Evolutionary conservation across 352 stramenopile species (phyloP).

Genomic region (Phytophthora tubulina): DNA sequence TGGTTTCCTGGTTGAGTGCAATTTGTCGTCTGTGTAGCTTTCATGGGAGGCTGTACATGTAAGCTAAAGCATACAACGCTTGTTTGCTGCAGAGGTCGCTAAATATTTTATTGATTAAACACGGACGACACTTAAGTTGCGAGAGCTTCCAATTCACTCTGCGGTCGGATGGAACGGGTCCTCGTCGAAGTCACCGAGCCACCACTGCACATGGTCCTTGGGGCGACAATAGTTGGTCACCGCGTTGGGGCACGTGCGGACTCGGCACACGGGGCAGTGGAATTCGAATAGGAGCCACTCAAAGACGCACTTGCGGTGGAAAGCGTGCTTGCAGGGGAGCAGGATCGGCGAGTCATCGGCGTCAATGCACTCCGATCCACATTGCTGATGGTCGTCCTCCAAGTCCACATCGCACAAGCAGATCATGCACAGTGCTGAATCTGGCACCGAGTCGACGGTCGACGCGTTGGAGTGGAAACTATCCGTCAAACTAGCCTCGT

Average conservation of each 20-base stretch:
- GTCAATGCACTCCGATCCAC: slow-evolving; percentile 24
- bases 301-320: slow-evolving; percentile 80
- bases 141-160: neutral
- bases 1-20: neutral
- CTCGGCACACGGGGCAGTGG: slow-evolving; percentile 75
- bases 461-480: slow-evolving; percentile 52
- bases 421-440: slow-evolving; percentile 54
- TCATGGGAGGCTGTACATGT: neutral
- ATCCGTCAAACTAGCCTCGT: slow-evolving; percentile 29
- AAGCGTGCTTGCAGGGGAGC: slow-evolving; percentile 71
- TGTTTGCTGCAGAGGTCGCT: neutral
- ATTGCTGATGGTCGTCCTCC: slow-evolving; percentile 38
- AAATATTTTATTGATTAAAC: slow-evolving; percentile 18
- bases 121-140: neutral
- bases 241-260: slow-evolving; percentile 55
- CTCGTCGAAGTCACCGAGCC: slow-evolving; percentile 73
- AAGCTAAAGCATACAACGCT: neutral
- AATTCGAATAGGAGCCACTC: slow-evolving; percentile 81
- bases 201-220: slow-evolving; percentile 73
- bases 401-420: slow-evolving; percentile 61
- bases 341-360: slow-evolving; percentile 36
- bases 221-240: slow-evolving; percentile 71
- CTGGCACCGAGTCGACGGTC: slow-evolving; percentile 46
- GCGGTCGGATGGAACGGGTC: slow-evolving; percentile 42
- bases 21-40: neutral